A percentile compares a stretch with the other conserved stretches of the same genome.
These are phyloP conservation scores for Chenopodium formosanum DNA, from an alignment of 148 eudicot genomes.

Conservation along the genomic window DNA sequence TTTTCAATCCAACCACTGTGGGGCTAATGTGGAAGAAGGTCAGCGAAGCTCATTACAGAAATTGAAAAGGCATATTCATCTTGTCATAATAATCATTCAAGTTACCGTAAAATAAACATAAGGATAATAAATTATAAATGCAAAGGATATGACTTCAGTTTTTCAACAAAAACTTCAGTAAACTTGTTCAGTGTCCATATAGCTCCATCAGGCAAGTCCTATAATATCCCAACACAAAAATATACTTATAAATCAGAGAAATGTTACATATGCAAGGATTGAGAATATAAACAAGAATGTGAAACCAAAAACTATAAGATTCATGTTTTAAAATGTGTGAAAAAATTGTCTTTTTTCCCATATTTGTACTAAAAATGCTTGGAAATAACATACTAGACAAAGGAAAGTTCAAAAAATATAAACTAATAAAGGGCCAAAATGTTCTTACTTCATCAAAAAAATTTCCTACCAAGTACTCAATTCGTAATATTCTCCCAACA, in stretches of 20 bases:
- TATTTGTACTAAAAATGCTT: not conserved
- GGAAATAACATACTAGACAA: not conserved
- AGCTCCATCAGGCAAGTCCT: constrained; percentile 57
- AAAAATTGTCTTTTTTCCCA: too few relatives aligned
- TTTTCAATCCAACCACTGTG: constrained; percentile 73
- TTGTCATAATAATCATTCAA: not conserved
- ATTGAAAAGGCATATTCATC: not conserved
- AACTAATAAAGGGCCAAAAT: not conserved
- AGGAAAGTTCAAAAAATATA: not conserved
- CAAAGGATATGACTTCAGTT: constrained; percentile 88
- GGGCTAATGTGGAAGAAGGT: constrained; percentile 50
- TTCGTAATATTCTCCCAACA: constrained; percentile 81
- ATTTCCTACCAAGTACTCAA: constrained; percentile 77
- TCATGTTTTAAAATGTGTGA: not conserved
- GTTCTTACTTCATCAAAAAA: constrained; percentile 69
- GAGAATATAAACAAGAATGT: not conserved
- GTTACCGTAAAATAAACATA: not conserved
- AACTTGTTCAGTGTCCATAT: constrained; percentile 73
- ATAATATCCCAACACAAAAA: constrained; percentile 10
- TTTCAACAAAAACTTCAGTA: constrained; percentile 49
- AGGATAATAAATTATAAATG: not conserved
- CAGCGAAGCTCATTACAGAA: constrained; percentile 42
- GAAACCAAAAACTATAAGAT: not conserved
- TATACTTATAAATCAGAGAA: not conserved
- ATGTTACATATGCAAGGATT: not conserved